A percentile compares a stretch with the other conserved stretches of the same genome.
Evolutionary conservation across 192 early-diverging fungal species (phyloP).

Genomic region (Phycomyces blakesleeanus): DNA sequence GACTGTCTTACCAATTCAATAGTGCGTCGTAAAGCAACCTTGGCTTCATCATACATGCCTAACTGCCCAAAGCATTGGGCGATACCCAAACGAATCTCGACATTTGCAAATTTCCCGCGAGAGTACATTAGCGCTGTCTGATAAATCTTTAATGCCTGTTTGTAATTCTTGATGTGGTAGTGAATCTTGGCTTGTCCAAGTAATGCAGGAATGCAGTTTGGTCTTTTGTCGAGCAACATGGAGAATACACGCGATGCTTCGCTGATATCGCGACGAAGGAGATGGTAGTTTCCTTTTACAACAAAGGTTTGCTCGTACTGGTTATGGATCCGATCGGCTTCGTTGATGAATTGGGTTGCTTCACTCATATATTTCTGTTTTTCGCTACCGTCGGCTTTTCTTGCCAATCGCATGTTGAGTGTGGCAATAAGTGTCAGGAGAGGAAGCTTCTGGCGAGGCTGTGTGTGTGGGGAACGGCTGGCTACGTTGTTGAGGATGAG

Average conservation of each 20-base stretch:
- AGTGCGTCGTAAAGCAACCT: conserved; percentile 66
- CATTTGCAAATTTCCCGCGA: conserved; percentile 30
- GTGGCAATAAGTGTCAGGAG: conserved; percentile 72
- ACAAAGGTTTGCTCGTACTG: conserved; percentile 67
- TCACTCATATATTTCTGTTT: conserved; percentile 55
- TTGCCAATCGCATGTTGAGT: conserved; percentile 70
- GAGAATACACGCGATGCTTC: conserved; percentile 51
- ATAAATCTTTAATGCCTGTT: conserved; percentile 67
- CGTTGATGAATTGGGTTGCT: conserved; percentile 74
- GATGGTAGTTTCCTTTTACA: conserved; percentile 63
- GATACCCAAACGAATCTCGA: conserved; percentile 79
- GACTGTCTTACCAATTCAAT: conserved; percentile 59
- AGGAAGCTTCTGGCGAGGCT: conserved; percentile 57
- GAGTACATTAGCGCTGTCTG: conserved; percentile 72
- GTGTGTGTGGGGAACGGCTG: conserved; percentile 22
- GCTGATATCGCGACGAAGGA: conserved; percentile 50
- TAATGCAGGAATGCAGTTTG: conserved; percentile 55
- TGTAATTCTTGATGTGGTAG: conserved; percentile 58
- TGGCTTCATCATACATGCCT: conserved; percentile 61
- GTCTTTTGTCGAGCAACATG: conserved; percentile 46
- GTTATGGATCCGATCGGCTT: conserved; percentile 69
- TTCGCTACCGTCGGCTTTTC: conserved; percentile 34
- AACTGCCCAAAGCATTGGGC: conserved; percentile 83
- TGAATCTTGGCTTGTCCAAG: conserved; percentile 63
- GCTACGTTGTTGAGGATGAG: conserved; percentile 8